Evolutionary conservation across 2,329 filamentous ascomycete species (phyloP).

Genomic region (Calonectria pteridis): DNA sequence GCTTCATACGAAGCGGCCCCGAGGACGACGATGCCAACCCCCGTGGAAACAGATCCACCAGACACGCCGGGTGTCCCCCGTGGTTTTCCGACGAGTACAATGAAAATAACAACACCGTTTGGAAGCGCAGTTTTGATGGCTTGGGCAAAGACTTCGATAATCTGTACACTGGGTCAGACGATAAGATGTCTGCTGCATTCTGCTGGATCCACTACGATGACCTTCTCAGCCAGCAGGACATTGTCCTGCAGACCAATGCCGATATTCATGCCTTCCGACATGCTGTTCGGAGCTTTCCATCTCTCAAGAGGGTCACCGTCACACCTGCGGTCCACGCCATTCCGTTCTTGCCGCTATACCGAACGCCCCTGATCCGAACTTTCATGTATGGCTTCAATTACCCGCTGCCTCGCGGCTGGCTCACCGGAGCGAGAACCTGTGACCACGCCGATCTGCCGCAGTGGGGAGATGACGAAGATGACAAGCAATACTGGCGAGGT

Average conservation of each 20-base stretch:
- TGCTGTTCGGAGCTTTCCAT: background rate
- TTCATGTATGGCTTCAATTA: background rate
- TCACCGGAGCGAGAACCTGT: too few relatives aligned
- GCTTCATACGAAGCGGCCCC: background rate
- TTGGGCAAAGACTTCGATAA: too few relatives aligned
- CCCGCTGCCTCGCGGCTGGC: background rate
- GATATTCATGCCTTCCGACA: background rate
- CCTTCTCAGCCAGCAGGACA: background rate
- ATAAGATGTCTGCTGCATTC: background rate
- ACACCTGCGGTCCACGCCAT: background rate
- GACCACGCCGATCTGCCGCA: background rate
- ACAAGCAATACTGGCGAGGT: background rate
- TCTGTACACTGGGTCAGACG: too few relatives aligned
- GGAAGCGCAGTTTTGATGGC: too few relatives aligned
- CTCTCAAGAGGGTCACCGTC: background rate
- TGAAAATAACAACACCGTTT: too few relatives aligned
- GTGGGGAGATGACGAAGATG: background rate
- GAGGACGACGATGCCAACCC: background rate
- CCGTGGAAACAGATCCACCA: rapidly evolving
- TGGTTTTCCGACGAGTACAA: background rate
- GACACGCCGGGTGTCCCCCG: background rate
- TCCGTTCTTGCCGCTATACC: background rate
- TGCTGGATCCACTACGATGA: background rate
- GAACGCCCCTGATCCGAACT: background rate
- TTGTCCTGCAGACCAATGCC: background rate